Evolutionary conservation across 2,329 filamentous ascomycete genomes (phyloP), one percentile per base, ranked within the genome.

Genomic region (Aspergillus sp.): DNA sequence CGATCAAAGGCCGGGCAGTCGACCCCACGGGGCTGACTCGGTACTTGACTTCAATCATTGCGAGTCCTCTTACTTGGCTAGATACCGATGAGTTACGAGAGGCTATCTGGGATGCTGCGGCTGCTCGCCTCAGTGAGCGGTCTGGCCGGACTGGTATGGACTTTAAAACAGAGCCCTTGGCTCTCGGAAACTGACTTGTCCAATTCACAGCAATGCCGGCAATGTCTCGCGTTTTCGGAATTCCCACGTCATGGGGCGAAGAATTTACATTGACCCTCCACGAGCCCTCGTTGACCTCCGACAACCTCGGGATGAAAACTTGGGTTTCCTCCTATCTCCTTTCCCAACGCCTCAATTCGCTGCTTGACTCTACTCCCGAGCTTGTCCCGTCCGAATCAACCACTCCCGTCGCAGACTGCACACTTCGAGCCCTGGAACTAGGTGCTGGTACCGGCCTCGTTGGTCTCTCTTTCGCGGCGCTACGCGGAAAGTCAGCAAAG

Each of bases 271-370:
- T 99, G 54, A 83, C 85, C 41, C 87, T 99, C 45, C 85, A 92
- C 60, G 95, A 99, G 74, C 95, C 95, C 1, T 89, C 93, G 0
- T 82, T 98, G 59, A 96, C 92, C 0, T 91, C 91, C 7, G 94
- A 97, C 76, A 91, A 91, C 62, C 82, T 98, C 19, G 95, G 95
- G 1, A 84, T 96, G 75, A 98, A 99, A 77, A 99, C 95, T 0
- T 98, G 95, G 95, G 92, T 91, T 0, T 94, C 93, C 0, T 94
- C 93, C 0, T 96, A 93, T 72, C 84, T 96, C 2, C 87, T 98
- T 4, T 90, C 94, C 0, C 89, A 87, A 67, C 87, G 91, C 25
- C 84, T 98, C 28, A 71, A 76, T 60, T 66, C 60, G 4, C 58
- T 78, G 4, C 87, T 79, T 59, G 73, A 74, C 15, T 68, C 74